Percentiles rank a stretch among this genome's conserved stretches.
These are phyloP conservation scores for Cryptococcus sp. DNA, from an alignment of 1,284 basidiomycete genomes.

Conservation along the genomic window DNA sequence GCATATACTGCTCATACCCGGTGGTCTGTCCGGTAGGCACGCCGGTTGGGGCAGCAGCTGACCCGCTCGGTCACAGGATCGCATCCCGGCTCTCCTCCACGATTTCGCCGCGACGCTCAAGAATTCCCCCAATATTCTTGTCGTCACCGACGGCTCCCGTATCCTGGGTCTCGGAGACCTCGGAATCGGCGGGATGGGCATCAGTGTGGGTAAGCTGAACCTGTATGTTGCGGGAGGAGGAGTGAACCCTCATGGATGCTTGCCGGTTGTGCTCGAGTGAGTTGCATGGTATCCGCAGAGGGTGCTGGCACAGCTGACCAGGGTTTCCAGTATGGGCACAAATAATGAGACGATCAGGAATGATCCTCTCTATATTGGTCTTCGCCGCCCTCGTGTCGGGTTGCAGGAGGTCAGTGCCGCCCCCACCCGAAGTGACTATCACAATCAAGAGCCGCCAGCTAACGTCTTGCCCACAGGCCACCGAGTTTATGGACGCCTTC, in stretches of 20 bases:
- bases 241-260: constrained; percentile 75
- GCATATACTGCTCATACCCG: no score
- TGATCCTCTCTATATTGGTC: constrained; percentile 87
- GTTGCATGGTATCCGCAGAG: constrained; percentile 8
- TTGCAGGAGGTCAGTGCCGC: constrained; percentile 59
- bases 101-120: constrained; percentile 55
- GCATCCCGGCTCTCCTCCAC: constrained; percentile 44
- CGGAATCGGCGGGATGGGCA: constrained; percentile 68
- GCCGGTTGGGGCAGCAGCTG: not conserved
- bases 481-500: constrained; percentile 87
- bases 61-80: constrained; percentile 20
- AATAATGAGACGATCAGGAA: constrained; percentile 77
- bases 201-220: constrained; percentile 87
- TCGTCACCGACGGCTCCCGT: constrained; percentile 88
- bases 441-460: constrained; percentile 8
- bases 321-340: constrained; percentile 64
- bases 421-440: constrained; percentile 14
- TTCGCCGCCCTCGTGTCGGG: constrained; percentile 66
- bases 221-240: constrained; percentile 82
- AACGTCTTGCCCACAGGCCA: constrained; percentile 21
- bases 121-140: constrained; percentile 72
- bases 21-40: not conserved
- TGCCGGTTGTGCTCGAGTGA: constrained; percentile 68
- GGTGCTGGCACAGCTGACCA: not conserved
- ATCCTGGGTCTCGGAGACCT: constrained; percentile 92